These are phyloP conservation scores for Coelastrella sp. DNA, from an alignment of 139 green algal species.

Conservation along the genomic window DNA sequence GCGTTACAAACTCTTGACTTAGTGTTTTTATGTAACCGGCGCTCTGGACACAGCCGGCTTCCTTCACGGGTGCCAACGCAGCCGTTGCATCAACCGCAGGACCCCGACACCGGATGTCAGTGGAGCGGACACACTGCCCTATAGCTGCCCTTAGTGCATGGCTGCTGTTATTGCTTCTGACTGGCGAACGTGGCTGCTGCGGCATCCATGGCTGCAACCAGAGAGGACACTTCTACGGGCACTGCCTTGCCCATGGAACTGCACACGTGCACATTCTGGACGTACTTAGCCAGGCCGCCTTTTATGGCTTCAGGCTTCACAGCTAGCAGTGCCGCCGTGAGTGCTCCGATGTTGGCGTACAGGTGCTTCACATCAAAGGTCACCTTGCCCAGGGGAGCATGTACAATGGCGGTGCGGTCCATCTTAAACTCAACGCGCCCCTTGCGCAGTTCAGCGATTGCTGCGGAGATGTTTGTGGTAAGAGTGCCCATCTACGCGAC, in stretches of 20 bases:
- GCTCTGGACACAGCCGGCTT: no score
- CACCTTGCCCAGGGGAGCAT: slow-evolving; percentile 76
- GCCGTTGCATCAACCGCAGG: no score
- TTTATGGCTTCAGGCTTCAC: slow-evolving; percentile 77
- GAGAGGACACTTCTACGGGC: slow-evolving; percentile 61
- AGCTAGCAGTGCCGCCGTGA: slow-evolving; percentile 68
- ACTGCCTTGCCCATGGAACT: slow-evolving; percentile 74
- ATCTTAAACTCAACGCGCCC: slow-evolving; percentile 90
- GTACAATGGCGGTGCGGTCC: slow-evolving; percentile 83
- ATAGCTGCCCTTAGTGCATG: no score
- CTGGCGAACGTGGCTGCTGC: slow-evolving; percentile 33
- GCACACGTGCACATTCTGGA: slow-evolving; percentile 64
- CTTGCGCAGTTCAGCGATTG: slow-evolving; percentile 77
- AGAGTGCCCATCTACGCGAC: slow-evolving; percentile 83
- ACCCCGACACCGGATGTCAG: no score
- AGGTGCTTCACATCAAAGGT: slow-evolving; percentile 53
- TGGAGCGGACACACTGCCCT: no score
- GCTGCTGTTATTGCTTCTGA: neutral
- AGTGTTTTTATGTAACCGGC: no score
- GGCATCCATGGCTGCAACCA: slow-evolving; percentile 47
- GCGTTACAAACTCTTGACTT: no score
- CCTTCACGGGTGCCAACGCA: no score
- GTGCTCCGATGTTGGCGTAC: slow-evolving; percentile 68
- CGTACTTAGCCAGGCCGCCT: slow-evolving; percentile 57
- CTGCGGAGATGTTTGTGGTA: slow-evolving; percentile 74